Conservation (phyloP, 179 eudicot species). For the Patellifolia procumbens region DNA sequence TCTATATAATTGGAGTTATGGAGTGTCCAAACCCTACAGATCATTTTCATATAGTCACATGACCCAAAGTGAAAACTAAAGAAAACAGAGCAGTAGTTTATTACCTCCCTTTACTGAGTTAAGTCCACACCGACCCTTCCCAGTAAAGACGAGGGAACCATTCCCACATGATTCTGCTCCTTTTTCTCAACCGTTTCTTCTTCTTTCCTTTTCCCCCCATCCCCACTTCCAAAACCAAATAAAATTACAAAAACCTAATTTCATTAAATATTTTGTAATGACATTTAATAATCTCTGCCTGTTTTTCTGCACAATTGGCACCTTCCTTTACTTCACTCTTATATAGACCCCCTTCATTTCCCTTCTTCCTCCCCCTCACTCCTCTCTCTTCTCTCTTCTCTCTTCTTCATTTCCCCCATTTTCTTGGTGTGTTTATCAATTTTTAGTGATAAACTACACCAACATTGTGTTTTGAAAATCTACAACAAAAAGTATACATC, state of each 20-base stretch:
- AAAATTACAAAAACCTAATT: not conserved
- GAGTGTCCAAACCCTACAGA: too few species aligned
- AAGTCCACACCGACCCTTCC: slow-evolving; percentile 51
- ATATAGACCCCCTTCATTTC: slow-evolving; percentile 49
- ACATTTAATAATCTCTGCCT: slow-evolving; percentile 45
- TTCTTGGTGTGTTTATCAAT: slow-evolving; percentile 49
- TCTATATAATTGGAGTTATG: too few species aligned
- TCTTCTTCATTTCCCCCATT: slow-evolving; percentile 12
- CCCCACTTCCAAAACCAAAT: too few species aligned
- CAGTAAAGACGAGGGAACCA: slow-evolving; percentile 51
- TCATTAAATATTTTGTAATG: not conserved
- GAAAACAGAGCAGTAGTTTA: slow-evolving; percentile 1
- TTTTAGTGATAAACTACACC: slow-evolving; percentile 58
- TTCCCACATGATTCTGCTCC: slow-evolving; percentile 57
- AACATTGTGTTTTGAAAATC: slow-evolving; percentile 30
- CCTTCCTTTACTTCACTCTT: slow-evolving; percentile 43
- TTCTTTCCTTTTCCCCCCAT: slow-evolving; percentile 7
- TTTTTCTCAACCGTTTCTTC: slow-evolving; percentile 37
- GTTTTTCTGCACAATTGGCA: slow-evolving; percentile 40
- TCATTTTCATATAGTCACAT: too few species aligned
- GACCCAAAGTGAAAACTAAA: too few species aligned
- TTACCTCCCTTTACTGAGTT: not conserved
- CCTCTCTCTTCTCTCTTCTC: slow-evolving; percentile 19
- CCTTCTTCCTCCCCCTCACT: slow-evolving; percentile 28
- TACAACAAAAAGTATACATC: not conserved